phyloP scores from a whole-genome alignment of 768 basidiomycete species.

The Lyophyllum decastes region DNA sequence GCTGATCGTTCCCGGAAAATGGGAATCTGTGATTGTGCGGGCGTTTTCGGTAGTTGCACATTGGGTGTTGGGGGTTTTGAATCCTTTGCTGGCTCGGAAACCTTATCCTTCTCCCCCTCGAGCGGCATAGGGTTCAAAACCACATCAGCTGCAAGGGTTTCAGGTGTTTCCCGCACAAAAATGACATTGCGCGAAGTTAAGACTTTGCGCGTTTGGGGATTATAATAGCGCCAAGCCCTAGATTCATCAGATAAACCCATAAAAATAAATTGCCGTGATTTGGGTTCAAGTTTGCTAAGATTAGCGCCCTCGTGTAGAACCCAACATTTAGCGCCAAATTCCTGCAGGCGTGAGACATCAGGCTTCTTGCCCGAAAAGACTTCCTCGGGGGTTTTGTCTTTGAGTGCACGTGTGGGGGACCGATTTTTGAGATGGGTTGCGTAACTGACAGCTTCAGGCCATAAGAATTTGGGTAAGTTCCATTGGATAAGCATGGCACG shows the following conservation, averaged over 20 bases:
- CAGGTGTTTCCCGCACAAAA: neutral
- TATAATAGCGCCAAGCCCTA: no score
- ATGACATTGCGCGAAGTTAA: conserved; percentile 9
- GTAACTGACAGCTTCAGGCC: neutral
- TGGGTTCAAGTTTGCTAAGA: conserved; percentile 6
- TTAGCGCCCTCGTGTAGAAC: no score
- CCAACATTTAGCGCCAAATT: conserved; percentile 1
- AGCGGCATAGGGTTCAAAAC: no score
- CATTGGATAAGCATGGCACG: neutral
- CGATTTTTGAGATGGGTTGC: conserved; percentile 6
- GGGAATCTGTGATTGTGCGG: no score
- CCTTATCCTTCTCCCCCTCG: no score
- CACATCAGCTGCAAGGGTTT: neutral
- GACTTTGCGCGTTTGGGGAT: no score
- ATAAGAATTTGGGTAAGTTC: neutral
- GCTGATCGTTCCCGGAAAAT: neutral
- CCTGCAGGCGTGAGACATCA: neutral
- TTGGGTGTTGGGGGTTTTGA: neutral
- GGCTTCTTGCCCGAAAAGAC: conserved; percentile 5
- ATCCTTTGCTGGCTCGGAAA: no score
- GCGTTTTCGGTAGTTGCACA: no score
- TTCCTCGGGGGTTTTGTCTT: conserved; percentile 3
- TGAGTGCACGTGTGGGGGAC: neutral
- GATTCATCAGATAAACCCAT: conserved; percentile 7
- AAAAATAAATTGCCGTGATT: conserved; percentile 4